Base-by-base conservation (phyloP, 768 basidiomycete species). In the Ramaria sp. region DNA sequence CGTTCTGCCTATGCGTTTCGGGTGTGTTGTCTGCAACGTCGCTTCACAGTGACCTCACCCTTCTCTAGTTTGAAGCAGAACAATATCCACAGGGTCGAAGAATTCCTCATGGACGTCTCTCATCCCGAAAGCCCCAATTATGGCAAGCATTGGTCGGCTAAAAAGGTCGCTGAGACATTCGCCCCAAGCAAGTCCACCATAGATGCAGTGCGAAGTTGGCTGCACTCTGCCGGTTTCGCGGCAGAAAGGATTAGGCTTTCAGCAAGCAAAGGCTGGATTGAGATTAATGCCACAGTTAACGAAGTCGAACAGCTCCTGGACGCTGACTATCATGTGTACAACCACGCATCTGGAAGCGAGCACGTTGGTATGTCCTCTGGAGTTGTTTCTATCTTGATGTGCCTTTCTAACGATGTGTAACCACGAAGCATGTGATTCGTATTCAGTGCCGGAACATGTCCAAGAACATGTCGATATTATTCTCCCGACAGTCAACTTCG, bases 271-370 rank as follows among this genome's bases (percentile, higher is more conserved):
- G 64, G 69, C 0, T 77, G 75, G 73, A 57, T 79, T 27, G 64
- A 69, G 34, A 57, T 73, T 47, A 65, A 69, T 52, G 66, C 69
- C 5, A 72, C 71, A 18, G 67, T 70, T 7, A 59, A 49, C 37
- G 78, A 78, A 58, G 72, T 70, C 0, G 77, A 78, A 59, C 58
- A 59, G 3, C 67, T 78, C 1, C 60, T 78, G 37, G 61, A 66
- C 34, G 63, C 77, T 3, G 70, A 70, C 45, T 73, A 73, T 59
- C 62, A 73, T 32, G 64, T 74, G 18, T 76, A 74, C 44, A 61
- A 56, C 12, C 72, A 76, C 52, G 56, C 61, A n/a, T 62, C 64
- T 0, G 73, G 73, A 5, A 59, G 42, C 2, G 62, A 71, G 30
- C 71, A 72, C 37, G 65, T 74, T 12, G 70, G 67, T 71, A 55